A percentile compares a stretch with the other conserved stretches of the same genome.
Conservation (phyloP, 2,329 filamentous ascomycete genomes). For the Alternaria ethzedia region DNA sequence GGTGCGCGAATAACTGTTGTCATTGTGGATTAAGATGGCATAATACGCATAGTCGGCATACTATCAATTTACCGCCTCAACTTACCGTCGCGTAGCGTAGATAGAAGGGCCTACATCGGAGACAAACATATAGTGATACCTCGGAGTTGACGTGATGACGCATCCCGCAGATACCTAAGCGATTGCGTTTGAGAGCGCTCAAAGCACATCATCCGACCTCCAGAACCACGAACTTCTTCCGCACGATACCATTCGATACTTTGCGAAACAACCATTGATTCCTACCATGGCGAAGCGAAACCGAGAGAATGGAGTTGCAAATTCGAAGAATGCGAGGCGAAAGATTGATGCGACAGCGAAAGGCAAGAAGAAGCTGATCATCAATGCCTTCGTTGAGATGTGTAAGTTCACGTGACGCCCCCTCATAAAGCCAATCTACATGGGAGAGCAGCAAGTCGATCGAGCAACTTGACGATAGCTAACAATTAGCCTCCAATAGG, state of each 20-base stretch:
- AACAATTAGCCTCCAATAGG: constrained; percentile 18
- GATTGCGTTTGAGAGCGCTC: constrained; percentile 35
- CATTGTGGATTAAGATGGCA: constrained; percentile 34
- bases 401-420: constrained; percentile 30
- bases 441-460: neutral
- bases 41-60: constrained; percentile 5
- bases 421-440: neutral
- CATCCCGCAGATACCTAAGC: constrained; percentile 18
- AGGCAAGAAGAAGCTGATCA: constrained; percentile 47
- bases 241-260: constrained; percentile 26
- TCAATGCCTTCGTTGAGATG: constrained; percentile 54
- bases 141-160: neutral
- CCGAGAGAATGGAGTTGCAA: constrained; percentile 10
- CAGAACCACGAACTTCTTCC: constrained; percentile 11
- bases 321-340: constrained; percentile 20
- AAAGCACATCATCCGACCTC: constrained; percentile 35
- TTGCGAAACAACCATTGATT: neutral
- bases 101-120: constrained; percentile 17
- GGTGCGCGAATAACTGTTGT: constrained; percentile 22
- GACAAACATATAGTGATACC: neutral
- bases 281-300: constrained; percentile 19
- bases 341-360: constrained; percentile 15
- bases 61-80: neutral
- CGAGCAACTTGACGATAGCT: neutral
- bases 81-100: neutral